Base-by-base conservation (phyloP, 2,329 filamentous ascomycete genomes). In the Neospermospora avenae region DNA sequence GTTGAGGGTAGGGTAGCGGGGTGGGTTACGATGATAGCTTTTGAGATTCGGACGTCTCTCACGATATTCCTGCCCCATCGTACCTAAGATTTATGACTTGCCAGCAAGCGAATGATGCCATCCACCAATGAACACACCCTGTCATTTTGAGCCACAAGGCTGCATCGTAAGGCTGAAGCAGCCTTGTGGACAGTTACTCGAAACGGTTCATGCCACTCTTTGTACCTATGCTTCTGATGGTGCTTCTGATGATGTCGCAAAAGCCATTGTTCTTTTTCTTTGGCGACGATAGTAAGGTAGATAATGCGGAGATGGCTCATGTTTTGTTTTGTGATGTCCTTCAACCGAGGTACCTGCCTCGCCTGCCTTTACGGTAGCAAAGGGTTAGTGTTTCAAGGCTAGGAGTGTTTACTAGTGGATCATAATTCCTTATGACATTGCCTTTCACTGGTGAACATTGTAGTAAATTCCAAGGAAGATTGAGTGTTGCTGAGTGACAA, bases 1-100 rank as follows among this genome's bases (percentile, higher is more conserved):
- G 59, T 60, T 63, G 62, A 51, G 46, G 55, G 55, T 39, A 52
- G 10, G 24, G 22, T 45, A 31, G 41, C 24, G 31, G 31, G 34
- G 49, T 45, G 41, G 49, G 8, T 46, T 53, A 25, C 41, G 52
- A 56, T 22, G 31, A 42, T 49, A 60, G 45, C 41, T 54, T 58
- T 61, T 18, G 18, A 44, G 48, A 24, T 13, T 22, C 37, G 41
- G 51, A 28, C 51, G 37, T 54, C 20, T 37, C 28, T n/a, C 10
- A 37, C n/a, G 31, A 8, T 7, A 6, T n/a, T n/a, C n/a, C 28
- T 20, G 37, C 35, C 35, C 51, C 35, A 42, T 41, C 39, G 39
- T 35, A 8, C 49, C n/a, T n/a, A 25, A 18, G 51, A 54, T 54
- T 54, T 42, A 20, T 42, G 51, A 28, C 51, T 28, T 54, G 51